phyloP scores from a whole-genome alignment of 148 eudicot species.

The Tetragonia tetragonoides region DNA sequence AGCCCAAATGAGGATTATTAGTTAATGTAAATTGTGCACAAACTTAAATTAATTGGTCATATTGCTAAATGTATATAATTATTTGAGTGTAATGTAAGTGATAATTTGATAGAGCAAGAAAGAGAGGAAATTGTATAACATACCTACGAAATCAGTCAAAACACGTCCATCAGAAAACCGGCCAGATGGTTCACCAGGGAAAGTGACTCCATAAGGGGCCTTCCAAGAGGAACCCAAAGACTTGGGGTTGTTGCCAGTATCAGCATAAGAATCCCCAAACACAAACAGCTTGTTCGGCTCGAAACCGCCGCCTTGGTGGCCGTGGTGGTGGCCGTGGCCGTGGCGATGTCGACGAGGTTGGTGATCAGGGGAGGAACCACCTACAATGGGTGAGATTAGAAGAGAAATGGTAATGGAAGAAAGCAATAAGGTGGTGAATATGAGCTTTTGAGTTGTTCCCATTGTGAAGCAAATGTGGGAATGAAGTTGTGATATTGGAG shows the following conservation, averaged over 20 bases:
- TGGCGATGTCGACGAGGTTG: neutral
- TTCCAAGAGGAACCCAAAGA: constrained; percentile 47
- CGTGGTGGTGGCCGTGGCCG: neutral
- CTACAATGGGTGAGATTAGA: neutral
- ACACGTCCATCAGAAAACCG: constrained; percentile 86
- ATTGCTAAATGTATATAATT: no score
- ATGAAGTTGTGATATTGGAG: neutral
- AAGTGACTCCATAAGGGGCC: constrained; percentile 70
- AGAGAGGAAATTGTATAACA: neutral
- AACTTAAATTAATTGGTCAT: no score
- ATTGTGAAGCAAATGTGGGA: neutral
- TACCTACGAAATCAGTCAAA: constrained; percentile 78
- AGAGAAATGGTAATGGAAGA: constrained; percentile 9
- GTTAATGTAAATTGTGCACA: no score
- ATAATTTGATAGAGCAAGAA: no score
- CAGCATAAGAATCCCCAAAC: constrained; percentile 91
- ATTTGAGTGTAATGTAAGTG: no score
- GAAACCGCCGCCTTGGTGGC: neutral
- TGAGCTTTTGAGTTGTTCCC: constrained; percentile 12
- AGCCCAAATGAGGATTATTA: no score
- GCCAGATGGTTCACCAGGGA: constrained; percentile 82
- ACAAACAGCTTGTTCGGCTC: constrained; percentile 55
- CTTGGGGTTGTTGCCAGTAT: constrained; percentile 58
- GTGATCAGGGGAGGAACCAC: neutral
- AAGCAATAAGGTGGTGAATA: constrained; percentile 4